Conservation (phyloP, 1,284 basidiomycete species). For the Volvariella surrecta region DNA sequence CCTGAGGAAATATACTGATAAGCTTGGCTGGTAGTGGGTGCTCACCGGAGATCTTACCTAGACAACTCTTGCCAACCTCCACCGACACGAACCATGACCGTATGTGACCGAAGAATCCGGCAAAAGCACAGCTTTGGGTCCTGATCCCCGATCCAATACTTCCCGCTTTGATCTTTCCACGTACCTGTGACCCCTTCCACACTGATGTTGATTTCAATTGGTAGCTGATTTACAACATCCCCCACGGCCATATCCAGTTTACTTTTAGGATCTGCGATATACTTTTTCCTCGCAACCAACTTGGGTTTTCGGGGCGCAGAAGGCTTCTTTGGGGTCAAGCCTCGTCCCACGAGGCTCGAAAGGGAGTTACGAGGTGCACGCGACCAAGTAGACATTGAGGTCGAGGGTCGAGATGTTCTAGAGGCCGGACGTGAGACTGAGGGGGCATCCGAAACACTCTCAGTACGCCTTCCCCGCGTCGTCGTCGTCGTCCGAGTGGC, state of each 20-base stretch:
- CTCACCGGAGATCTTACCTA: conserved; percentile 43
- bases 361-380: conserved; percentile 53
- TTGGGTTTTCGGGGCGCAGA: conserved; percentile 15
- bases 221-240: conserved; percentile 81
- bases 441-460: conserved; percentile 48
- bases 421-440: conserved; percentile 31
- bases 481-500: conserved; percentile 28
- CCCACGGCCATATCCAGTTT: conserved; percentile 90
- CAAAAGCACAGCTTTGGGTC: conserved; percentile 88
- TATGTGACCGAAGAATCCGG: conserved; percentile 84
- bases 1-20: conserved; percentile 29
- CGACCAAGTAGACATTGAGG: conserved; percentile 51
- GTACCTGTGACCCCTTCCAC: conserved; percentile 67
- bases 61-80: conserved; percentile 92
- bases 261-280: conserved; percentile 80
- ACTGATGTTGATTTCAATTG: conserved; percentile 72
- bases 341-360: conserved; percentile 38
- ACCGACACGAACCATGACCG: conserved; percentile 92
- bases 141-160: conserved; percentile 91
- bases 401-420: conserved; percentile 32
- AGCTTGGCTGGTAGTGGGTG: conserved; percentile 8
- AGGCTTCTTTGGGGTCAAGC: conserved; percentile 19
- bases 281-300: conserved; percentile 47
- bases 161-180: conserved; percentile 88
- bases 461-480: conserved; percentile 40